Evolutionary conservation across 345 rosid genomes (phyloP).

Genomic region (Boechera divaricarpa): DNA sequence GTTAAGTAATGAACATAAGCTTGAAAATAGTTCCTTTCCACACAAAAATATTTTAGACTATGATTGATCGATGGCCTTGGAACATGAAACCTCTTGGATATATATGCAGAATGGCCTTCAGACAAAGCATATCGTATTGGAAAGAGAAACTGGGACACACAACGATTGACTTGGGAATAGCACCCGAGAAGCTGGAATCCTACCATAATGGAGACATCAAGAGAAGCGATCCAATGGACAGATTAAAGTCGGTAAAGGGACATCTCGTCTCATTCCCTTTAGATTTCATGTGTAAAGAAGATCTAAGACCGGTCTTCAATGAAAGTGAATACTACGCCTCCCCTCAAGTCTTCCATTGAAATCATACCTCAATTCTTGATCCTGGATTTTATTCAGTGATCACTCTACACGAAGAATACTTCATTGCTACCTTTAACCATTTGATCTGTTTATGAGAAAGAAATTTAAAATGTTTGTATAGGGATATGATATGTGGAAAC

Average conservation of each 20-base stretch:
- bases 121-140: constrained; percentile 70
- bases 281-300: constrained; percentile 95
- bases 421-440: constrained; percentile 25
- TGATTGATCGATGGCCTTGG: constrained; percentile 18
- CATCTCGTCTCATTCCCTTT: constrained; percentile 94
- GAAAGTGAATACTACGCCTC: constrained; percentile 98
- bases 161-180: constrained; percentile 91
- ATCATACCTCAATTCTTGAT: constrained; percentile 14
- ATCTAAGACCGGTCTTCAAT: constrained; percentile 88
- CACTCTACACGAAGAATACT: constrained; percentile 29
- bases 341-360: constrained; percentile 86
- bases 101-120: constrained; percentile 50
- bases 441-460: constrained; percentile 24
- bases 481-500: constrained; percentile 33
- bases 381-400: not conserved
- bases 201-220: constrained; percentile 66
- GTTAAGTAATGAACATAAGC: not conserved
- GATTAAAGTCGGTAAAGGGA: constrained; percentile 68
- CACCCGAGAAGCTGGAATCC: constrained; percentile 73
- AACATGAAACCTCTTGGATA: constrained; percentile 14
- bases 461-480: constrained; percentile 39
- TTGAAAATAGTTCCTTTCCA: not conserved
- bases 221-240: constrained; percentile 65
- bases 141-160: constrained; percentile 87
- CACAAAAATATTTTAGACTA: not conserved